phyloP scores from a whole-genome alignment of 108 stramenopile species.

The Cyclostephanos invisitatus region DNA sequence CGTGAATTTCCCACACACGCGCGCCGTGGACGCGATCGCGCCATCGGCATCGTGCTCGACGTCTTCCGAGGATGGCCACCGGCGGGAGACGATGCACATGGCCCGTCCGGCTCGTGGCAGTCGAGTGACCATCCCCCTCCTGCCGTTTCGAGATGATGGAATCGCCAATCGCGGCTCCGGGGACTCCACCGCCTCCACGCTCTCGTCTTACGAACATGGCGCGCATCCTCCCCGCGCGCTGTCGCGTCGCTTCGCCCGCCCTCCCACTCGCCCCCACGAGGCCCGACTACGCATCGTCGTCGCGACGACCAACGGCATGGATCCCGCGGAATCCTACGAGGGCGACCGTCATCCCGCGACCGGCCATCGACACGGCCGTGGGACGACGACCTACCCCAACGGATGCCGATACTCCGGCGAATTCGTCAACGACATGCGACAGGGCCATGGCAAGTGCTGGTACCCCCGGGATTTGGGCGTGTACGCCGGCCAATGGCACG shows the following conservation, averaged over 20 bases:
- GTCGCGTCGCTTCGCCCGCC: not conserved
- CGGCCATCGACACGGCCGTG: conserved; percentile 18
- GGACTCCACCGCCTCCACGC: no score
- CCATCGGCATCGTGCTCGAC: no score
- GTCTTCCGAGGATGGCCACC: no score
- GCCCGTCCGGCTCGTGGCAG: no score
- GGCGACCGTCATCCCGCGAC: conserved; percentile 6
- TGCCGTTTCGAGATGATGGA: no score
- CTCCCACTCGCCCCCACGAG: not conserved
- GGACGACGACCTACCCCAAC: conserved; percentile 32
- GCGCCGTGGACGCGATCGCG: no score
- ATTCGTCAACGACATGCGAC: conserved; percentile 31
- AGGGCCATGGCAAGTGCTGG: conserved; percentile 36
- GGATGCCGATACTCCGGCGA: conserved; percentile 33
- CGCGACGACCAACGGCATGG: not conserved
- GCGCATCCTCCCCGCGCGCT: not conserved
- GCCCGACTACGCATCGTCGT: not conserved
- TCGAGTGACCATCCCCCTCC: no score
- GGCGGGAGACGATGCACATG: no score
- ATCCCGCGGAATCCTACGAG: not conserved
- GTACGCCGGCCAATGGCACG: conserved; percentile 23
- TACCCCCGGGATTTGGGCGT: conserved; percentile 27
- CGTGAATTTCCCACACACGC: no score
- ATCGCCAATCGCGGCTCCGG: no score
- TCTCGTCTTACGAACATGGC: no score